phyloP scores from a whole-genome alignment of 805 yeast species.

The Lipomyces starkeyi region DNA sequence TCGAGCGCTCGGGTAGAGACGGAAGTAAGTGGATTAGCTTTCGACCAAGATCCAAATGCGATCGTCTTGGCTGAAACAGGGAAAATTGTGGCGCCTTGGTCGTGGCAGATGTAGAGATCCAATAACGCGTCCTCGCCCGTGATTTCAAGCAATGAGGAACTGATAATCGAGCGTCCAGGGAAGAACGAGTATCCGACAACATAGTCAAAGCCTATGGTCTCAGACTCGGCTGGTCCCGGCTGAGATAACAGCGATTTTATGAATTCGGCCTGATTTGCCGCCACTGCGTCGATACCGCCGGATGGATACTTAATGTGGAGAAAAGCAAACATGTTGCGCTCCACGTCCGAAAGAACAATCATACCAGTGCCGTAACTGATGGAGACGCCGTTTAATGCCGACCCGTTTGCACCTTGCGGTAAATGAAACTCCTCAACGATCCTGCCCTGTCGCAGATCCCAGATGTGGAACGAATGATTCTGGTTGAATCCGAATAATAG shows the following conservation, averaged over 20 bases:
- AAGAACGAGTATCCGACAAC: slow-evolving; percentile 15
- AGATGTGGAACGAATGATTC: slow-evolving; percentile 35
- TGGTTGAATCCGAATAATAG: slow-evolving; percentile 34
- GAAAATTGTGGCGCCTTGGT: slow-evolving; percentile 31
- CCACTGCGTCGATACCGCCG: not conserved
- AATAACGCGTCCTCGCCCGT: slow-evolving; percentile 22
- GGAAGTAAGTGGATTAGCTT: slow-evolving; percentile 13
- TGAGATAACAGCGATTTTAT: slow-evolving; percentile 9
- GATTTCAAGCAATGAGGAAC: slow-evolving; percentile 27
- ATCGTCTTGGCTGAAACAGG: slow-evolving; percentile 21
- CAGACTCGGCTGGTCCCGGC: not conserved
- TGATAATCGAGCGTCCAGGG: slow-evolving; percentile 16
- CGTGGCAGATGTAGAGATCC: slow-evolving; percentile 31
- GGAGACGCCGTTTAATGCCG: slow-evolving; percentile 14
- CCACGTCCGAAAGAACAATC: slow-evolving; percentile 31
- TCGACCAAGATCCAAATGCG: slow-evolving; percentile 24
- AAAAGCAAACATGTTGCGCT: slow-evolving; percentile 27
- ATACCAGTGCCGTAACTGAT: slow-evolving; percentile 23
- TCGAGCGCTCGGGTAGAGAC: slow-evolving; percentile 6
- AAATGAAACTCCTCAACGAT: slow-evolving; percentile 32
- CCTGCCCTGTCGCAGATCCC: slow-evolving; percentile 21
- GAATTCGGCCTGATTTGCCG: slow-evolving; percentile 25
- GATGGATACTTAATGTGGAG: slow-evolving; percentile 26
- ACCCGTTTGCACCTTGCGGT: slow-evolving; percentile 17
- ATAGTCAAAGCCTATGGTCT: slow-evolving; percentile 26